These are phyloP conservation scores for Botrytis fragariae DNA, from an alignment of 2,329 filamentous ascomycete genomes.

Conservation along the genomic window DNA sequence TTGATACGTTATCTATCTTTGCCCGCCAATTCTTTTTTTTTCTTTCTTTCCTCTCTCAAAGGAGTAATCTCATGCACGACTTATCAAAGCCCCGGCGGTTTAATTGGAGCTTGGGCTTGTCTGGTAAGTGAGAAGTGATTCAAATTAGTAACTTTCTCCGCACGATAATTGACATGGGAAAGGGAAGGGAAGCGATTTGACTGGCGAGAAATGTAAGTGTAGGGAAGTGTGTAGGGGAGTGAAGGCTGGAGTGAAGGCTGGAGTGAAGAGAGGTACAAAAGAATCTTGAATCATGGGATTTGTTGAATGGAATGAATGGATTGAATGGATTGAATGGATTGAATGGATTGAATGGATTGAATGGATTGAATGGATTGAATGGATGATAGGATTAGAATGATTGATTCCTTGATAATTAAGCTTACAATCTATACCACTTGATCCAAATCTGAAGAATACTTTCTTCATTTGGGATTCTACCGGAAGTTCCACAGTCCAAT, in stretches of 20 bases:
- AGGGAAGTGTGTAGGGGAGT: neutral
- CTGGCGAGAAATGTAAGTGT: neutral
- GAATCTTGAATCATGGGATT: neutral
- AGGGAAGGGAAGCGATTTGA: neutral
- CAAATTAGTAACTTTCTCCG: constrained; percentile 2
- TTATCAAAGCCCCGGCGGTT: neutral
- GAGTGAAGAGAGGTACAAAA: neutral
- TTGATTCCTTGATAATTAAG: neutral
- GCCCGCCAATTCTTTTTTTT: neutral
- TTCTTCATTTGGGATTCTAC: neutral
- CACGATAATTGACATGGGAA: neutral
- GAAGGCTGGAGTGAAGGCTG: neutral
- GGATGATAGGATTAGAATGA: neutral
- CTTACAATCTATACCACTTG: neutral
- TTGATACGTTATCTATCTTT: constrained; percentile 6
- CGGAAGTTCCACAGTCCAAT: no score
- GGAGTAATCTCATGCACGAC: neutral
- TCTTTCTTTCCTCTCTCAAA: neutral
- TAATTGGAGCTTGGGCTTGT: neutral
- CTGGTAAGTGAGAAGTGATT: neutral
- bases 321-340: neutral
- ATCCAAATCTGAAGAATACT: neutral
- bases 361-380: neutral
- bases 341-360: neutral
- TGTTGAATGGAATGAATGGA: neutral